Percentiles rank a stretch among this genome's conserved stretches.
Evolutionary conservation across 2,329 filamentous ascomycete species (phyloP).

Genomic region (Ascocoryne sarcoides): DNA sequence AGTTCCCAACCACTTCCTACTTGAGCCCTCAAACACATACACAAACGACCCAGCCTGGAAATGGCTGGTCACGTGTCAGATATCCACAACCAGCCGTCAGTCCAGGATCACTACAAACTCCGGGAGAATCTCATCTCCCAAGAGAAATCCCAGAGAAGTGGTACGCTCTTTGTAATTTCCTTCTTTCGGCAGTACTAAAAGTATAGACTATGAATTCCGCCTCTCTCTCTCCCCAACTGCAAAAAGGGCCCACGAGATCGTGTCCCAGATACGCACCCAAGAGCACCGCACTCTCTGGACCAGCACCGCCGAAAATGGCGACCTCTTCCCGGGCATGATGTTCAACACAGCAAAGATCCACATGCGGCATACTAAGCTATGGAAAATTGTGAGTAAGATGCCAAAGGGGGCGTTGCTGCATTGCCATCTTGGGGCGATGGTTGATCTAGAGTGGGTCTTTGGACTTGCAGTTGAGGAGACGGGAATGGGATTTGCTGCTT

Average conservation of each 20-base stretch:
- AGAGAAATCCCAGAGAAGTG: not conserved
- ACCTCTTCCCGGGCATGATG: constrained; percentile 81
- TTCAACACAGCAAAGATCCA: constrained; percentile 72
- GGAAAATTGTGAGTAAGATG: constrained; percentile 73
- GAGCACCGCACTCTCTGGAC: constrained; percentile 66
- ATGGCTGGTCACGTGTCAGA: not conserved
- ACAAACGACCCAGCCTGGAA: too few relatives aligned
- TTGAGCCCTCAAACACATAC: too few relatives aligned
- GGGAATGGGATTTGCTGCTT: constrained; percentile 59
- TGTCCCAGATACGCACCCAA: constrained; percentile 64
- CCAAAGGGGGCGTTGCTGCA: constrained; percentile 84
- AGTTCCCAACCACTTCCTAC: too few relatives aligned
- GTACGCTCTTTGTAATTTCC: too few relatives aligned
- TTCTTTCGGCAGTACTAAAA: too few relatives aligned
- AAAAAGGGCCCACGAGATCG: constrained; percentile 64
- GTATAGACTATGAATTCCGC: too few relatives aligned
- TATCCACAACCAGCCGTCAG: not conserved
- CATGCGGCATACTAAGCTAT: constrained; percentile 74
- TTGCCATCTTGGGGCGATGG: constrained; percentile 80
- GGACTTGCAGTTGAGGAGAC: constrained; percentile 60
- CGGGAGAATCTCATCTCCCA: not conserved
- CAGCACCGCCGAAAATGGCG: constrained; percentile 36
- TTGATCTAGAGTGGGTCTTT: constrained; percentile 72
- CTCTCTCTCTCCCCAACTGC: constrained; percentile 69
- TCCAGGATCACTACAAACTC: not conserved